phyloP scores from a whole-genome alignment of 2,329 filamentous ascomycete genomes.

The Exophiala lecanii-corni region DNA sequence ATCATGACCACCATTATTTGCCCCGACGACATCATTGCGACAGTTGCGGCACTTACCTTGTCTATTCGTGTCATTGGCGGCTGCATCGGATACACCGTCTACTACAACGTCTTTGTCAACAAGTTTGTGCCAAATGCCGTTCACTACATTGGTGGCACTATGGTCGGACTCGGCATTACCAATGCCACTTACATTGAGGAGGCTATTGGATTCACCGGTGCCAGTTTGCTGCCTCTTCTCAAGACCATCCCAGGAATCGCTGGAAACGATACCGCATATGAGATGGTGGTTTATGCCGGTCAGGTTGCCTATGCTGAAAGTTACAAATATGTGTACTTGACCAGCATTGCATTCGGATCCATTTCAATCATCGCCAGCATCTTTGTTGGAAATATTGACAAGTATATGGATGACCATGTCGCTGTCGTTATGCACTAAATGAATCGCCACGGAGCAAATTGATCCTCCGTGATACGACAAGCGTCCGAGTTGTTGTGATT shows the following conservation, averaged over 20 bases:
- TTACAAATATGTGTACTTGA: conserved; percentile 60
- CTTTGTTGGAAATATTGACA: conserved; percentile 56
- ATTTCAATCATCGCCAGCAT: conserved; percentile 53
- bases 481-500: no score
- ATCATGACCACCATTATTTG: conserved; percentile 67
- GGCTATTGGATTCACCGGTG: conserved; percentile 51
- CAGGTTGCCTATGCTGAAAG: conserved; percentile 54
- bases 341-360: conserved; percentile 57
- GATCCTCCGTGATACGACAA: no score
- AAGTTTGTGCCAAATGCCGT: conserved; percentile 44
- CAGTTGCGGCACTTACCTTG: conserved; percentile 62
- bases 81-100: conserved; percentile 58
- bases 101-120: conserved; percentile 49
- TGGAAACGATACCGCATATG: conserved; percentile 43
- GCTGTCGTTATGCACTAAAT: conserved; percentile 43
- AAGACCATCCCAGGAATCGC: conserved; percentile 47
- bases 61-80: conserved; percentile 66
- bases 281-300: conserved; percentile 52
- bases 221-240: conserved; percentile 52
- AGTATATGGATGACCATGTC: conserved; percentile 57
- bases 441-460: no score
- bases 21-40: conserved; percentile 65
- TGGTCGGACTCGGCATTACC: conserved; percentile 47
- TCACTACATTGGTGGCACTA: conserved; percentile 46
- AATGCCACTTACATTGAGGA: conserved; percentile 43